phyloP scores from a whole-genome alignment of 345 rosid genomes.

The Erysimum cheiranthoides region DNA sequence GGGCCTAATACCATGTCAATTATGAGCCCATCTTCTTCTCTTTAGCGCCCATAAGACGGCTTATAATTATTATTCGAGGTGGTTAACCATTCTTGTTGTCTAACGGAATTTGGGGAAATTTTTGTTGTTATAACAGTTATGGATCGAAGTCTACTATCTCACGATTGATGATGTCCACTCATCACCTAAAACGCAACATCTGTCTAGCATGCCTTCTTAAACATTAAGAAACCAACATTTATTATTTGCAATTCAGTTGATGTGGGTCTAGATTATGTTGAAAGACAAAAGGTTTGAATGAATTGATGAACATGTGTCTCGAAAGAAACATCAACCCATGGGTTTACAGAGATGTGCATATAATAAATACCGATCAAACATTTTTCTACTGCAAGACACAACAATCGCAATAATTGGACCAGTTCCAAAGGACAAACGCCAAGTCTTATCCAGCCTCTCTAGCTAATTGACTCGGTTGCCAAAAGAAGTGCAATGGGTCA shows the following conservation, averaged over 20 bases:
- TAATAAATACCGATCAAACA: slow-evolving; percentile 21
- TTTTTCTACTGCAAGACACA: slow-evolving; percentile 14
- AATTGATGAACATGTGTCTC: slow-evolving; percentile 9
- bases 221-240: no score
- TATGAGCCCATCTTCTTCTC: no score
- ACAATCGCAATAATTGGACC: slow-evolving; percentile 2
- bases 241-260: no score
- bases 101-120: no score
- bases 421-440: background rate
- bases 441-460: slow-evolving; percentile 3
- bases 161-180: no score
- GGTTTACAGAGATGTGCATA: slow-evolving; percentile 5
- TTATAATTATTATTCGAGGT: background rate
- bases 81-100: no score
- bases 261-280: background rate
- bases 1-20: no score
- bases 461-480: background rate
- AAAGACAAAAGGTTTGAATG: background rate
- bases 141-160: no score
- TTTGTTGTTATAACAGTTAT: no score
- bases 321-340: slow-evolving; percentile 22
- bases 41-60: background rate
- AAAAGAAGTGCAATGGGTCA: slow-evolving; percentile 44
- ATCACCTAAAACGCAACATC: no score
- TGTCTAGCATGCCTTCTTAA: no score